Evolutionary conservation across 2,329 filamentous ascomycete genomes (phyloP).

Genomic region (Alternaria sp.): DNA sequence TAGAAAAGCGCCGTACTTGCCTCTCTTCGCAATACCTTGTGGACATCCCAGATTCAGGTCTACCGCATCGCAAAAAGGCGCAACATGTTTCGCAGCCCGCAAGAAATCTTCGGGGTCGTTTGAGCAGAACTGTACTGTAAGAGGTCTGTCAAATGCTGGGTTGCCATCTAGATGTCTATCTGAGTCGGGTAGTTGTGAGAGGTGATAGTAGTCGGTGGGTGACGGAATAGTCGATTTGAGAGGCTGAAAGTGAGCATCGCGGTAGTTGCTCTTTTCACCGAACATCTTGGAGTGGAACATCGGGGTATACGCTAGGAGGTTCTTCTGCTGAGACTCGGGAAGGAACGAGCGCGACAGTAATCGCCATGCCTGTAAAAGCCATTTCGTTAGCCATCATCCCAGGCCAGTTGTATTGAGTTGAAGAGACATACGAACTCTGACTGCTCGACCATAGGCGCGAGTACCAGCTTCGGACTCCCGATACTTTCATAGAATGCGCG

Average conservation of each 20-base stretch:
- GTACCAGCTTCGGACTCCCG: constrained; percentile 86
- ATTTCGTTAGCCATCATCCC: constrained; percentile 17
- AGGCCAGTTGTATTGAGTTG: background rate
- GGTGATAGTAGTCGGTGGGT: constrained; percentile 46
- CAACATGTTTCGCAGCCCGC: constrained; percentile 77
- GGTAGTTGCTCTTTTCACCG: constrained; percentile 77
- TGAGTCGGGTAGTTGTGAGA: constrained; percentile 39
- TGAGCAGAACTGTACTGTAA: constrained; percentile 97
- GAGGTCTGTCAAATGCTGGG: constrained; percentile 80
- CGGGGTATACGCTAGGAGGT: constrained; percentile 86
- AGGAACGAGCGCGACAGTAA: constrained; percentile 95
- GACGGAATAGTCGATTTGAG: constrained; percentile 52
- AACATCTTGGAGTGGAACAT: constrained; percentile 97
- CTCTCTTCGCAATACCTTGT: constrained; percentile 90
- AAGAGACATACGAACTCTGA: constrained; percentile 84
- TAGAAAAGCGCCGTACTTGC: constrained; percentile 91
- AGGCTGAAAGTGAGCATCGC: constrained; percentile 82
- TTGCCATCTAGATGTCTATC: constrained; percentile 78
- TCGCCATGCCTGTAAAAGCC: constrained; percentile 81
- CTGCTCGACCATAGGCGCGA: constrained; percentile 98
- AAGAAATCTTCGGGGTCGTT: constrained; percentile 85
- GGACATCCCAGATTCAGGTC: constrained; percentile 96
- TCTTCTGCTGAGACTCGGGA: constrained; percentile 63
- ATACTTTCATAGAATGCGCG: constrained; percentile 95
- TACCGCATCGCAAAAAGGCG: constrained; percentile 91